These are phyloP conservation scores for Aristolochia californica DNA, from an alignment of 164 flowering plant genomes.

Conservation along the genomic window DNA sequence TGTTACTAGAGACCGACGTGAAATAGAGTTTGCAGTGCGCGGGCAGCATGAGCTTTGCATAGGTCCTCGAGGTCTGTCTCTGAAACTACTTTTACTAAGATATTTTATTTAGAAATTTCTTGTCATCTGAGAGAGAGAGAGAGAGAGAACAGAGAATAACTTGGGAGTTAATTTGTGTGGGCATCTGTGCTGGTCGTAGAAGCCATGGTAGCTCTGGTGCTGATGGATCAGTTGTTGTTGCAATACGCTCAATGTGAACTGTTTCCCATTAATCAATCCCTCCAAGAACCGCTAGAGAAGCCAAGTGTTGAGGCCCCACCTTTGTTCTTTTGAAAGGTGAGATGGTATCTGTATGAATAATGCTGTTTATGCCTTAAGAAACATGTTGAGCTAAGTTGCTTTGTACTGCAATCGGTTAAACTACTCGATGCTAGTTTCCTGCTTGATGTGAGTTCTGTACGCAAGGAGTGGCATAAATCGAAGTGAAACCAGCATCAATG, in stretches of 20 bases:
- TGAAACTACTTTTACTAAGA: no score
- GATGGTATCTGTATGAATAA: no score
- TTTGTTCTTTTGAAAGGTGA: no score
- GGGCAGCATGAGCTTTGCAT: slow-evolving; percentile 95
- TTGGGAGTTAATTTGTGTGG: background rate
- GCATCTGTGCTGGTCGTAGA: slow-evolving; percentile 98
- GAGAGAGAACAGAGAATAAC: background rate
- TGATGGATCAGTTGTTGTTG: slow-evolving; percentile 82
- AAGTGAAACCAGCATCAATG: no score
- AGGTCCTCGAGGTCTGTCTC: slow-evolving; percentile 60
- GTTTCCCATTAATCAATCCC: slow-evolving; percentile 57
- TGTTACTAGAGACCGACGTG: slow-evolving; percentile 70
- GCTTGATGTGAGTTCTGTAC: no score
- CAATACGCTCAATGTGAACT: slow-evolving; percentile 69
- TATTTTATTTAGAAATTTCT: background rate
- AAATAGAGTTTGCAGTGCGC: slow-evolving; percentile 67
- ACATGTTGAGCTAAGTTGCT: no score
- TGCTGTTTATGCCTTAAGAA: no score
- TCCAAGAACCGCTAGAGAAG: slow-evolving; percentile 39
- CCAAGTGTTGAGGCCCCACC: no score
- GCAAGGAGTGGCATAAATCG: no score
- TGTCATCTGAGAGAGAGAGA: background rate
- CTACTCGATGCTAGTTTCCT: no score
- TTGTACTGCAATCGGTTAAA: no score
- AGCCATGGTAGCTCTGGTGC: slow-evolving; percentile 84